These are phyloP conservation scores for Botryotinia calthae DNA, from an alignment of 2,329 filamentous ascomycete species.

Conservation along the genomic window DNA sequence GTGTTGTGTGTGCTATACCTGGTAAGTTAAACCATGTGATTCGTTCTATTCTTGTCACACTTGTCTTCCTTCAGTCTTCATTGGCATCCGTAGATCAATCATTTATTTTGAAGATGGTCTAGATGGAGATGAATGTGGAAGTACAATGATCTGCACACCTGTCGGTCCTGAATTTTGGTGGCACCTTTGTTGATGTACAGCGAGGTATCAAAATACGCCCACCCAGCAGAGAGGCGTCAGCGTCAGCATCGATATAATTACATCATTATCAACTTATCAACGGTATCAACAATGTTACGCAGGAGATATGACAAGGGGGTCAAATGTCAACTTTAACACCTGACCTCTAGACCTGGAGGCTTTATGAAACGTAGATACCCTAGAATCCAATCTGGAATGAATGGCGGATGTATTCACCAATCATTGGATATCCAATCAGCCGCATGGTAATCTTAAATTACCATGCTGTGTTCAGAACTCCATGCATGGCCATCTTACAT, in stretches of 20 bases:
- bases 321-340: neutral
- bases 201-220: neutral
- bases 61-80: neutral
- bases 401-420: neutral
- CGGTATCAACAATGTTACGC: neutral
- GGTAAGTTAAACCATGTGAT: neutral
- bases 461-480: neutral
- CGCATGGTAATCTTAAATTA: neutral
- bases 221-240: neutral
- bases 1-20: neutral
- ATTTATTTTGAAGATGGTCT: neutral
- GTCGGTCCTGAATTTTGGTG: neutral
- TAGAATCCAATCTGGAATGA: neutral
- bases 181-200: neutral
- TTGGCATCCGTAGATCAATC: neutral
- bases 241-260: neutral
- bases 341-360: neutral
- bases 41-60: neutral
- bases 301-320: neutral
- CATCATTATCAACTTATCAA: neutral
- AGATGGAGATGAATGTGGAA: neutral
- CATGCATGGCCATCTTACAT: neutral
- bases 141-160: neutral
- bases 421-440: neutral
- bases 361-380: neutral